Evolutionary conservation across 2,329 filamentous ascomycete species (phyloP).

Genomic region (Phialemoniopsis sp.): DNA sequence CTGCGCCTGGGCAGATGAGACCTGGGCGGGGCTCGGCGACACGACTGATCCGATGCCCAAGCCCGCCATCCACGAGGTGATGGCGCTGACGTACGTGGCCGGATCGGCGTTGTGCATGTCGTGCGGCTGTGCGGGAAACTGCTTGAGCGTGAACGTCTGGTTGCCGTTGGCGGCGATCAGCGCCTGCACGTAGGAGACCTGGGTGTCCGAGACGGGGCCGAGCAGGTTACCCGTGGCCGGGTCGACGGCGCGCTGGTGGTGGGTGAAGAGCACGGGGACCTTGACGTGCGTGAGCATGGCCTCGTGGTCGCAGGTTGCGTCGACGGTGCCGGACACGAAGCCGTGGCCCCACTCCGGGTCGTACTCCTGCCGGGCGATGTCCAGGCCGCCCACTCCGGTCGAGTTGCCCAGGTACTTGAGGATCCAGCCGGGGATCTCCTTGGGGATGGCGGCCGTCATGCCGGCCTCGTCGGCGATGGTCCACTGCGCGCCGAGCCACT

Average conservation of each 20-base stretch:
- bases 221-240: conserved; percentile 4
- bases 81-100: conserved; percentile 6
- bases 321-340: conserved; percentile 7
- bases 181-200: conserved; percentile 6
- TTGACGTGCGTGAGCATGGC: conserved; percentile 11
- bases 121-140: conserved; percentile 9
- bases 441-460: conserved; percentile 9
- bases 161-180: conserved; percentile 8
- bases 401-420: conserved; percentile 6
- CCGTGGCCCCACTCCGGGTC: conserved; percentile 9
- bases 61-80: conserved; percentile 8
- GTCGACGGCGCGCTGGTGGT: conserved; percentile 10
- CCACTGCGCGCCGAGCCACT: conserved; percentile 13
- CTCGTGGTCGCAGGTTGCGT: conserved; percentile 8
- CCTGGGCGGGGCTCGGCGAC: not conserved
- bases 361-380: conserved; percentile 8
- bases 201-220: conserved; percentile 7
- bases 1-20: too few species aligned
- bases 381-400: conserved; percentile 2
- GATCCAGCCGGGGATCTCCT: too few species aligned
- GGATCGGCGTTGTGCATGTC: conserved; percentile 10
- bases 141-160: conserved; percentile 7
- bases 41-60: conserved; percentile 6
- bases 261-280: conserved; percentile 10
- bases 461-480: conserved; percentile 8